These are phyloP conservation scores for Mucor circinelloides DNA, from an alignment of 371 early-diverging fungal genomes.

Conservation along the genomic window DNA sequence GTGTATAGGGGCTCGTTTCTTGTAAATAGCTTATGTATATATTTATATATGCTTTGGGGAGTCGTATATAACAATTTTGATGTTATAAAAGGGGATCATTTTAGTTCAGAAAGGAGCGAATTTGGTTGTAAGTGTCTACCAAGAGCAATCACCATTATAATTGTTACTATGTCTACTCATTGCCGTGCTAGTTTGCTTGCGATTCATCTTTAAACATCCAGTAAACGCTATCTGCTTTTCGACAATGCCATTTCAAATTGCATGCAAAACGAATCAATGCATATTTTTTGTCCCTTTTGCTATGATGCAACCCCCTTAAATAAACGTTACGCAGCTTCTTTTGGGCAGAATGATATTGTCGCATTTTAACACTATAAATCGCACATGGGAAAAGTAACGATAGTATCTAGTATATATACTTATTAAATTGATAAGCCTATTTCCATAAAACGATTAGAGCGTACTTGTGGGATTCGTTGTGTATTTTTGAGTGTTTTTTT, in stretches of 20 bases:
- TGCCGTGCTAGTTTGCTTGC: background rate
- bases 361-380: background rate
- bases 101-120: background rate
- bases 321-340: background rate
- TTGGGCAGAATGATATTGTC: background rate
- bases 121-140: background rate
- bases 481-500: background rate
- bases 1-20: background rate
- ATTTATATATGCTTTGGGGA: background rate
- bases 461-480: background rate
- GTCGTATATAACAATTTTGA: slow-evolving; percentile 1
- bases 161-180: background rate
- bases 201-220: background rate
- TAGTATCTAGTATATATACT: background rate
- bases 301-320: background rate
- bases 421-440: background rate
- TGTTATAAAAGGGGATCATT: background rate
- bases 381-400: background rate
- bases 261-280: background rate
- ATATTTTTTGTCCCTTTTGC: background rate
- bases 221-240: background rate
- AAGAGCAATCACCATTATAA: background rate
- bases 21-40: background rate
- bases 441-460: background rate
- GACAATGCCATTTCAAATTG: background rate